These are phyloP conservation scores for Bocquillonia castaneifolia DNA, from an alignment of 441 rosid species.

Conservation along the genomic window DNA sequence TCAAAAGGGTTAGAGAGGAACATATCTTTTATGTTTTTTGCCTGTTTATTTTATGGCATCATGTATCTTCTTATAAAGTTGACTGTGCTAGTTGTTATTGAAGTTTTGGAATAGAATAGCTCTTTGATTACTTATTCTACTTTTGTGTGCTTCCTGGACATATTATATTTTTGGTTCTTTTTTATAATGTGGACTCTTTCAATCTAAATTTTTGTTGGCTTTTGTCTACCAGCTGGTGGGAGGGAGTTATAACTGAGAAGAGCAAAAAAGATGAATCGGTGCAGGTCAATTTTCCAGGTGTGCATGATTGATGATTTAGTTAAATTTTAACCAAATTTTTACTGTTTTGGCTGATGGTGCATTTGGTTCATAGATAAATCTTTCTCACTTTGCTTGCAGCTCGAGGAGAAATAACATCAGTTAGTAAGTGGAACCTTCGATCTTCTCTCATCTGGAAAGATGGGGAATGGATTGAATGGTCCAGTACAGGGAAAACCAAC, in stretches of 20 bases:
- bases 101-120: background rate
- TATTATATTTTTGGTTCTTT: background rate
- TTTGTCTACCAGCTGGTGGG: constrained; percentile 70
- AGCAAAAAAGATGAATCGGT: constrained; percentile 70
- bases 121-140: too few relatives aligned
- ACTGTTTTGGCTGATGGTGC: constrained; percentile 2
- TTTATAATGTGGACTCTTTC: background rate
- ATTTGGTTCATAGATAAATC: constrained; percentile 10
- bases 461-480: constrained; percentile 84
- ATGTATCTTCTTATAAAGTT: background rate
- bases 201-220: constrained; percentile 6
- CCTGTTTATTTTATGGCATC: background rate
- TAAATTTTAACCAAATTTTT: constrained; percentile 1
- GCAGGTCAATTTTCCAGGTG: constrained; percentile 75
- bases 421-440: constrained; percentile 79
- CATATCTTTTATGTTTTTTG: too few relatives aligned
- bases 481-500: constrained; percentile 40
- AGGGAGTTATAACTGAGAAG: constrained; percentile 78
- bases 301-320: constrained; percentile 17
- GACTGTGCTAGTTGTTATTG: background rate
- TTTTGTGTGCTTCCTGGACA: background rate
- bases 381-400: constrained; percentile 42
- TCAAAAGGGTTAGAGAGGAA: background rate
- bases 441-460: constrained; percentile 84
- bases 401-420: constrained; percentile 52